Evolutionary conservation across 192 early-diverging fungal genomes (phyloP), one percentile per base, ranked within the genome.

Genomic region (Coemansia sp.): DNA sequence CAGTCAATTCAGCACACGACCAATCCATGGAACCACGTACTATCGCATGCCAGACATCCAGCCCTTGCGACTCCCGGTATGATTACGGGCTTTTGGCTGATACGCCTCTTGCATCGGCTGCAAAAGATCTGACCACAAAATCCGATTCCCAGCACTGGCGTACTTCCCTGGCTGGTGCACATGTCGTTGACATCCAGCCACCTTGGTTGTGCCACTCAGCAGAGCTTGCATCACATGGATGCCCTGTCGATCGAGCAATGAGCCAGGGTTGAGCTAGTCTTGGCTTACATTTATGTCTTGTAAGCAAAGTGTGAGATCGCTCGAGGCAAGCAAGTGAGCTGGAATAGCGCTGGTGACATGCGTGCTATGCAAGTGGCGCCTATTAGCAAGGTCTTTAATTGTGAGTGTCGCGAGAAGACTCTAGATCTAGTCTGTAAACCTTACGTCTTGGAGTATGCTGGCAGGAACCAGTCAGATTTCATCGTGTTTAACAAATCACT

Each of bases 401-500:
- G 68, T 24, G 27, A 24, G 8, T 49, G 60, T 18, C 66, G 70
- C 41, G 29, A 33, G 4, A 53, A 29, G 22, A 75, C 75, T 6
- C 57, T 74, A 6, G 34, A 33, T 3, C 58, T 75, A 33, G 66
- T 70, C 29, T 39, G 60, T 22, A 62, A 0, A 10, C 22, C 22
- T 22, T 5, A 22, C 50, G 22, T 7, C 22, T 10, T 27, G 50
- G 22, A 27, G 3, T 22, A 20, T 53, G 50, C 8, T 11, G 20
- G 9, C 6, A 53, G 24, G 50, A 53, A 15, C 5, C 6, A 13
- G 2, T 64, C 69, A 3, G 70, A 68, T 13, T 62, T 46, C 18
- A 43, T 67, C 1, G 57, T 72, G 1, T 76, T 53, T 29, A 64
- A 24, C 70, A 73, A 69, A 62, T 60, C 71, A 5, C 53, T 82